Evolutionary conservation across 495 filamentous ascomycete genomes (phyloP), one percentile per base, ranked within the genome.

Genomic region (Lasiosphaeria hispida): DNA sequence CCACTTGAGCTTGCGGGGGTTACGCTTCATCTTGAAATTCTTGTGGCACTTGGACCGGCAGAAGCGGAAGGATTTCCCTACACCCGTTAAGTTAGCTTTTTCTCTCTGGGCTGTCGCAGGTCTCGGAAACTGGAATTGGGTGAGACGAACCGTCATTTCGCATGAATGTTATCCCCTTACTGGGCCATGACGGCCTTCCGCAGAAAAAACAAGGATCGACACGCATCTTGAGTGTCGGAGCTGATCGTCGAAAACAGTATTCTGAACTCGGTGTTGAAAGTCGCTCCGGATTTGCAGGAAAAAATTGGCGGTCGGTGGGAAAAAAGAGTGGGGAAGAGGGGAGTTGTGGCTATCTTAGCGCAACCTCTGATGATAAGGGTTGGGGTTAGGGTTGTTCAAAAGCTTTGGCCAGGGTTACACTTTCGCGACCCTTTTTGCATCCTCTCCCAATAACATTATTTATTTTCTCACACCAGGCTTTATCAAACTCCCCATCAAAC

Each of bases 11-110:
- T 88, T 86, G 59, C 82, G 77, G 45, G 83, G 83, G 72, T 86
- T 86, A 15, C 94, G 86, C 86, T 97, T 96, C 91, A 96, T 96
- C 78, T 96, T 96, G 85, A 97, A 96, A 80, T 95, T 95, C 78
- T 92, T 90, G 76, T 96, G 91, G 80, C 92, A 96, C 81, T 96
- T 97, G 58, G 80, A 85, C 42, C 91, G 81, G 80, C 91, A 96
- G 82, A 83, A 83, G 53, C 80, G 74, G 74, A 90, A 90, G 55
- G 81, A 77, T 66, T 85, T 83, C 59, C 87, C 88, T 71, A 48
- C 4, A 39, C 9, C 42, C 33, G 38, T 41, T 37, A n/a, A 10
- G 53, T 59, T 14, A 58, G 44, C 30, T 35, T 30, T 11, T 37
- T 35, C 38, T 14, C 42, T 52, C n/a, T 7, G 0, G 9, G 11